These are phyloP conservation scores for Solanum rostratum DNA, from an alignment of 257 asterid species.

Conservation along the genomic window DNA sequence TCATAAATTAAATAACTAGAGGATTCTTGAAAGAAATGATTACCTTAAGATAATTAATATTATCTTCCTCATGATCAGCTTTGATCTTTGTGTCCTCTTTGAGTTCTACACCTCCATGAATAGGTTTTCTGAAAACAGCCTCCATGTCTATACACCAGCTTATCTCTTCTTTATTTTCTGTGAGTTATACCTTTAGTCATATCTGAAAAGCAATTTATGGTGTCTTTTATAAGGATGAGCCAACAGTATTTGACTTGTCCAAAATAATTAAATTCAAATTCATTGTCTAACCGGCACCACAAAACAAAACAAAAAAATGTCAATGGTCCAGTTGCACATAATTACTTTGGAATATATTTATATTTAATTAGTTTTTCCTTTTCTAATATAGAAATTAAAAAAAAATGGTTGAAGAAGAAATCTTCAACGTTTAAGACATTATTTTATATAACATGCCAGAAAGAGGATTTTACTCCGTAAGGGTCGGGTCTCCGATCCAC, in stretches of 20 bases:
- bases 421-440: constrained; percentile 77
- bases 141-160: constrained; percentile 20
- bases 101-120: constrained; percentile 5
- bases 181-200: constrained; percentile 1
- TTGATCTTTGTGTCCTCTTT: constrained; percentile 33
- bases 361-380: background rate
- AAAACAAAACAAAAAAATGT: constrained; percentile 33
- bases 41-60: constrained; percentile 42
- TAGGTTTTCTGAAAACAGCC: constrained; percentile 27
- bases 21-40: background rate
- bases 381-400: background rate
- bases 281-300: constrained; percentile 29
- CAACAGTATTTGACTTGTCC: constrained; percentile 56
- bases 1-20: background rate
- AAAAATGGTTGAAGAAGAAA: constrained; percentile 35
- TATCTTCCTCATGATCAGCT: constrained; percentile 31
- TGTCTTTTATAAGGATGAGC: constrained; percentile 34
- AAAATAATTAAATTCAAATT: constrained; percentile 31
- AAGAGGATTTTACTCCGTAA: constrained; percentile 27
- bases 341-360: background rate
- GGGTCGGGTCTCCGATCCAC: constrained; percentile 10
- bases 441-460: constrained; percentile 19
- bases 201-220: constrained; percentile 10
- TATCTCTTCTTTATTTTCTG: background rate
- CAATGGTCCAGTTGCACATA: constrained; percentile 49